Percentiles rank a stretch among this genome's conserved stretches.
phyloP scores from a whole-genome alignment of 306 rosid genomes.

The Albizia julibrissin region DNA sequence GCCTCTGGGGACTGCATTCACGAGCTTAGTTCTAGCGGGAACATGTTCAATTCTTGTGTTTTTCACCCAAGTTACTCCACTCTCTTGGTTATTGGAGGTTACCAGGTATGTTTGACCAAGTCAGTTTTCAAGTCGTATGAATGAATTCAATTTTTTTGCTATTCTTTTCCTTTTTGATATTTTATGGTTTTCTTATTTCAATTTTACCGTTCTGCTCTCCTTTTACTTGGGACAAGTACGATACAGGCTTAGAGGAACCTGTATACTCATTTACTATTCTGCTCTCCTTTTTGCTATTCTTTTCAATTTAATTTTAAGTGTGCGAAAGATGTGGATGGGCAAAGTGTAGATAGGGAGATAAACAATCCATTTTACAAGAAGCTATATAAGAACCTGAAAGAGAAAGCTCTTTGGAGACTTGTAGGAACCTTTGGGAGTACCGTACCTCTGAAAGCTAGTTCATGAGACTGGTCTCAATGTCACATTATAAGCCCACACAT shows the following conservation, averaged over 20 bases:
- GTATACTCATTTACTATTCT: too few species aligned
- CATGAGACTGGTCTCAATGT: neutral
- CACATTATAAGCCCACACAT: neutral
- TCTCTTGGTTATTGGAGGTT: conserved; percentile 88
- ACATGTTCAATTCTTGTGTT: conserved; percentile 72
- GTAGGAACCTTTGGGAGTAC: neutral
- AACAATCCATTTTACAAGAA: neutral
- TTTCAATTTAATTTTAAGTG: too few species aligned
- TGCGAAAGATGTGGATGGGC: conserved; percentile 2
- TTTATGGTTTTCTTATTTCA: neutral
- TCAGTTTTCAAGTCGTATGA: neutral
- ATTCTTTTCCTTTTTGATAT: neutral
- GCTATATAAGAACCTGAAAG: neutral
- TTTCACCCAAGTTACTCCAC: conserved; percentile 88
- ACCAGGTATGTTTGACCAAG: conserved; percentile 59
- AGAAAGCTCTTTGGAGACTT: neutral
- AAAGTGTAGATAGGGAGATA: neutral
- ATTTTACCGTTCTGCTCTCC: neutral
- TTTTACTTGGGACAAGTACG: neutral
- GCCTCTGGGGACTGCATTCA: conserved; percentile 80
- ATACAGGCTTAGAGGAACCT: too few species aligned
- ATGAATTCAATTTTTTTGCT: neutral
- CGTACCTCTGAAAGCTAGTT: neutral
- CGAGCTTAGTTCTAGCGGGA: conserved; percentile 76
- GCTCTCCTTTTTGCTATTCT: too few species aligned